A percentile compares a stretch with the other conserved stretches of the same genome.
Evolutionary conservation across 306 rosid genomes (phyloP).

Genomic region (Abrus pulchellus): DNA sequence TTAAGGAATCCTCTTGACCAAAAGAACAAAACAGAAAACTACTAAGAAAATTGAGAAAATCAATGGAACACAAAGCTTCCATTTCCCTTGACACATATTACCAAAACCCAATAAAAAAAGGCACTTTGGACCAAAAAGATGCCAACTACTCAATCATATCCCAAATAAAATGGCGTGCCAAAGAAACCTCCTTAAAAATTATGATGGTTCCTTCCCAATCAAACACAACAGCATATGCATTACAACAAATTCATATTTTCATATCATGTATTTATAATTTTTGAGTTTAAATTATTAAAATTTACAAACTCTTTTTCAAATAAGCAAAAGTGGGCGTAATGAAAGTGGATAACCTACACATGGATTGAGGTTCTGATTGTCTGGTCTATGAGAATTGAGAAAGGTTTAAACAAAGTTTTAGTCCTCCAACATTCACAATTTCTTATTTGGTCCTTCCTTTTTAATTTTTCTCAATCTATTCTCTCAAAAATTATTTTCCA

Average conservation of each 20-base stretch:
- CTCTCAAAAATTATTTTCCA: no score
- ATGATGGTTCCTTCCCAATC: background rate
- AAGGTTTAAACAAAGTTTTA: no score
- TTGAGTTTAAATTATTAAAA: no score
- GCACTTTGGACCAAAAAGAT: background rate
- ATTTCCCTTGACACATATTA: background rate
- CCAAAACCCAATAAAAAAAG: background rate
- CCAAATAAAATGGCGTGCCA: background rate
- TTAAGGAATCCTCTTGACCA: background rate
- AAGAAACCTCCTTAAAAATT: background rate
- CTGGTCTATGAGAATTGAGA: background rate
- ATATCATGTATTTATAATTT: no score
- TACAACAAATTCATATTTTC: background rate
- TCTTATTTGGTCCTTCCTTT: no score
- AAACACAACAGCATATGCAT: background rate
- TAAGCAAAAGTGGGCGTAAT: background rate
- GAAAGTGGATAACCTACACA: background rate
- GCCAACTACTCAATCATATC: background rate
- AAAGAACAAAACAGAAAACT: background rate
- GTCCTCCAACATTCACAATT: no score
- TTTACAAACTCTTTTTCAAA: background rate
- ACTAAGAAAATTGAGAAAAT: background rate
- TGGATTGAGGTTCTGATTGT: background rate
- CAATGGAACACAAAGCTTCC: background rate
- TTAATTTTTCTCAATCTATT: no score